Base-by-base conservation (phyloP, 192 early-diverging fungal genomes). In the Gonapodya prolifera region DNA sequence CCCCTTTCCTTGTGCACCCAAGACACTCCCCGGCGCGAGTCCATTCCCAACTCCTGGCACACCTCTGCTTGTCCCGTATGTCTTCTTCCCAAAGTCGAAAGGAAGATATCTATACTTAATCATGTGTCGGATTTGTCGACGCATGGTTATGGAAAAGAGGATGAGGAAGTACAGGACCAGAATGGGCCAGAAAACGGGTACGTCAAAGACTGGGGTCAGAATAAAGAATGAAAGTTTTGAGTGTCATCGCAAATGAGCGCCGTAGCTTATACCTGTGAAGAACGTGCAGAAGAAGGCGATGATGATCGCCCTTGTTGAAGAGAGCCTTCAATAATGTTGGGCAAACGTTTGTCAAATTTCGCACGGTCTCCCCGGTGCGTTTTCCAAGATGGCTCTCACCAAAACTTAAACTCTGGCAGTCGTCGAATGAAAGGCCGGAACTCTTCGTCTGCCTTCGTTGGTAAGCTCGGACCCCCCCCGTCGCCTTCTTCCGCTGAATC, bases 171-270 rank as follows among this genome's bases (percentile, higher is more conserved):
- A 99, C 73, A 98, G 86, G 16, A 98, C 83, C 33, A 98, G 88
- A 80, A 98, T 98, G 1, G 98, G 98, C 98, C 98, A 99, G 84
- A 95, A 99, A 1, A 99, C 98, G 17, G 98, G 98, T 69, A 99
- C 89, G 80, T 99, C 96, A 80, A 98, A 91, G 70, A 93, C 80
- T n/a, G 87, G 76, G 83, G 95, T 80, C 1, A 2, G 2, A 23
- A 1, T 23, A 0, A 35, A 32, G 71, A 73, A 29, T 30, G 1
- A 34, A 28, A 0, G 23, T 16, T 1, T 31, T 33, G 1, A 73
- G 0, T 33, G 13, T 13, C 35, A 77, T 1, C 35, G 2, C 13
- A 18, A 1, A 0, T 29, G 35, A 45, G 35, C 0, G 0, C 34
- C 8, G 45, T 8, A 16, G 45, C 23, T 61, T 61, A 16, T 61